Evolutionary conservation across 768 basidiomycete species (phyloP).

Genomic region (Leccinum barrowsii): DNA sequence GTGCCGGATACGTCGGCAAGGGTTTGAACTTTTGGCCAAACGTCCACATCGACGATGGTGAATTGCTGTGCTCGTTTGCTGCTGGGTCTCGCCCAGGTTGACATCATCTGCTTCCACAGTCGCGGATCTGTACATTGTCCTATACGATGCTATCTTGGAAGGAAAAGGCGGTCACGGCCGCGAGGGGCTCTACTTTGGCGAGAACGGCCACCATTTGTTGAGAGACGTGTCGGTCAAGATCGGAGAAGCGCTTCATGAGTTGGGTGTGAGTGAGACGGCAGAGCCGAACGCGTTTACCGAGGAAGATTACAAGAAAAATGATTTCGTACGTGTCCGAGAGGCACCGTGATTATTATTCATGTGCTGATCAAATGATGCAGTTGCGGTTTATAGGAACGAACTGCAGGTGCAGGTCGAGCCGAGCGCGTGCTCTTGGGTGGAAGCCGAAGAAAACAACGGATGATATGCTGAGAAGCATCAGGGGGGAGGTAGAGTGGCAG

Average conservation of each 20-base stretch:
- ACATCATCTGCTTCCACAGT: conserved; percentile 4
- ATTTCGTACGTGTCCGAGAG: conserved; percentile 2
- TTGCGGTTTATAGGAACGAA: conserved; percentile 19
- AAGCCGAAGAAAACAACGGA: conserved; percentile 30
- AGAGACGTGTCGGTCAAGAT: conserved; percentile 44
- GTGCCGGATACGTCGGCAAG: conserved; percentile 55
- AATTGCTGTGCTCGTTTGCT: background rate
- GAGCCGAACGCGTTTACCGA: conserved; percentile 42
- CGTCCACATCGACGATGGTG: conserved; percentile 49
- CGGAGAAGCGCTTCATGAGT: conserved; percentile 28
- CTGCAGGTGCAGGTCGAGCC: conserved; percentile 16
- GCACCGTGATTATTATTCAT: background rate
- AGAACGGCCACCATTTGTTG: conserved; percentile 46
- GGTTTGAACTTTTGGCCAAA: conserved; percentile 64
- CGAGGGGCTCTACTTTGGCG: conserved; percentile 54
- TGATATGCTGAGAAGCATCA: conserved; percentile 20
- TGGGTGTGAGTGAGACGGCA: conserved; percentile 15
- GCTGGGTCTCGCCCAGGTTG: background rate
- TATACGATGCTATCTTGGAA: conserved; percentile 39
- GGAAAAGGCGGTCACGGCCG: conserved; percentile 26
- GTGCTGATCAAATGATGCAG: conserved; percentile 8
- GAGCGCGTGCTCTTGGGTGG: conserved; percentile 28
- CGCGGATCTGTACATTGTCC: conserved; percentile 41
- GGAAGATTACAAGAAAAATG: conserved; percentile 12
- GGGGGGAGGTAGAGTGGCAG: conserved; percentile 19